Base-by-base conservation (phyloP, 106 monocot genomes). In the Platanthera zijinensis region DNA sequence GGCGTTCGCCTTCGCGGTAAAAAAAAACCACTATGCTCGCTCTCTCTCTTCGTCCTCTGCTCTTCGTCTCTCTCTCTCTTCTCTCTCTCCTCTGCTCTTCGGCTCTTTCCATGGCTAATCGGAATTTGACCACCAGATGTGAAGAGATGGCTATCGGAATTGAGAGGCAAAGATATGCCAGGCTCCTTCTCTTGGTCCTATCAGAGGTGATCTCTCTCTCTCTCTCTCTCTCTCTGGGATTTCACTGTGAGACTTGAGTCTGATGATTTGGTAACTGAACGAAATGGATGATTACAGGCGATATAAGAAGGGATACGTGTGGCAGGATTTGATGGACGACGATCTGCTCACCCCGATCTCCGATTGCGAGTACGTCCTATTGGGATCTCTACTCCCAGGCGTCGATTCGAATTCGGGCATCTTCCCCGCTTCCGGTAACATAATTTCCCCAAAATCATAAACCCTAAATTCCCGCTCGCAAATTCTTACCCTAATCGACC, bases 311-410 rank as follows among this genome's bases (percentile, higher is more conserved):
- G 88, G 86, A 12, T 90, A 83, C 46, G 84, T 93, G 10, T 93
- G 93, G 93, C 90, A 90, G 77, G 93, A 93, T 70, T 18, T 90
- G 17, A 78, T 19, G 79, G 88, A 90, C 18, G 90, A 88, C 51
- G 90, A 93, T 75, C 83, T 88, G 28, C 90, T 93, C 68, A 90
- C 90, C 2, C 88, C 93, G 0, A 51, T 86, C 76, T 78, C 87
- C 54, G 93, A 88, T 74, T 79, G 86, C 72, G 93, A 93, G 72
- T 93, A 88, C 71, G 84, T 93, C 0, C 83, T 93, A 71, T 88
- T 88, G 62, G 93, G 93, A 59, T 90, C 84, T 48, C 48, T 69
- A 18, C 52, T 75, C 18, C 75, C 47, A 6, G 46, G n/a, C 54
- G 74, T 59, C 69, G 46, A 70, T 32, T 67, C 51, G 3, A 7